A percentile compares a stretch with the other conserved stretches of the same genome.
Conservation (phyloP, 495 filamentous ascomycete genomes). For the Aspergillus mulundensis region DNA sequence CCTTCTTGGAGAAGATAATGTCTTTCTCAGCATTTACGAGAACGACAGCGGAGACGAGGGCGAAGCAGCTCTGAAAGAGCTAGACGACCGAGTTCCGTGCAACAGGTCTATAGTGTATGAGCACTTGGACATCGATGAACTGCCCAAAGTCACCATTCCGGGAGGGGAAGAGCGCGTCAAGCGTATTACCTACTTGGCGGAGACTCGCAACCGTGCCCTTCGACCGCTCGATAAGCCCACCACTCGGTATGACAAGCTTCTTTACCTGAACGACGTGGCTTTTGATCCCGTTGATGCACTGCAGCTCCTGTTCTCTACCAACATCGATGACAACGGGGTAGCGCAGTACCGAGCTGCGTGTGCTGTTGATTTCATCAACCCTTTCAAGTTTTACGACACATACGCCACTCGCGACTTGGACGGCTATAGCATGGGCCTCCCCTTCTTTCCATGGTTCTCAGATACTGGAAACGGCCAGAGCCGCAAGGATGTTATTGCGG, state of each 20-base stretch:
- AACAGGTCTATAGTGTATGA: constrained; percentile 50
- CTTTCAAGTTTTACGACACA: constrained; percentile 77
- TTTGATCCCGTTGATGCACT: constrained; percentile 66
- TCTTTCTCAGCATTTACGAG: constrained; percentile 59
- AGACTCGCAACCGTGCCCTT: constrained; percentile 70
- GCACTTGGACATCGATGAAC: constrained; percentile 45
- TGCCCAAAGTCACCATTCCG: constrained; percentile 57
- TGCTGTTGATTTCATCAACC: constrained; percentile 69
- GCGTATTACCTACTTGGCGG: constrained; percentile 69
- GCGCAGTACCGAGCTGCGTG: constrained; percentile 68
- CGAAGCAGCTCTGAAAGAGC: constrained; percentile 34
- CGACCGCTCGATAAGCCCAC: constrained; percentile 49
- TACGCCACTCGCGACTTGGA: constrained; percentile 72
- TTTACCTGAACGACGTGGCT: constrained; percentile 75
- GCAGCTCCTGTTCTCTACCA: constrained; percentile 73
- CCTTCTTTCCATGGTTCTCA: constrained; percentile 72
- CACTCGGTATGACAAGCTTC: constrained; percentile 56
- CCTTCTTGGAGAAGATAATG: constrained; percentile 47
- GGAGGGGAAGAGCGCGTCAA: constrained; percentile 58
- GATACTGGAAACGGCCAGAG: constrained; percentile 50
- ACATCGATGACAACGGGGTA: constrained; percentile 49
- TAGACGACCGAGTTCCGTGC: constrained; percentile 43
- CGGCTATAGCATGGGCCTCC: constrained; percentile 64
- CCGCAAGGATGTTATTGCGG: constrained; percentile 54
- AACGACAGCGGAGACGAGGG: constrained; percentile 51